These are phyloP conservation scores for Penicillium turbatum DNA, from an alignment of 495 filamentous ascomycete genomes.

Conservation along the genomic window DNA sequence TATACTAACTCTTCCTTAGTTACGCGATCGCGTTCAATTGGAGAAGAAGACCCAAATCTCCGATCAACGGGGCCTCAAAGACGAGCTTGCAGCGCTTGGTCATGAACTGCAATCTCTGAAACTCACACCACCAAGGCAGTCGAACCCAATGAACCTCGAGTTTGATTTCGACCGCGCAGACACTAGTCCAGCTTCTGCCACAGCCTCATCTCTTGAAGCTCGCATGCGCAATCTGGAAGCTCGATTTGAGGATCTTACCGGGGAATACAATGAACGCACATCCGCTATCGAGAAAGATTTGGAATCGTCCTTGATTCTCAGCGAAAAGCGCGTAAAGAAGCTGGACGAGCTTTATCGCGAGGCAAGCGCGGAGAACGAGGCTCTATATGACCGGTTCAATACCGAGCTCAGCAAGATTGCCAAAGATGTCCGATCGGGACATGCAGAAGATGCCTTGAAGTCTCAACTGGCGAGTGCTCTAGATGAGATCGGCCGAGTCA, in stretches of 20 bases:
- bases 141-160: conserved; percentile 11
- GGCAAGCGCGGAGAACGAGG: conserved; percentile 86
- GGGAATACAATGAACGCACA: conserved; percentile 57
- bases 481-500: conserved; percentile 65
- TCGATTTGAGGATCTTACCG: conserved; percentile 55
- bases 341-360: conserved; percentile 89
- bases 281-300: conserved; percentile 61
- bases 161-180: conserved; percentile 5
- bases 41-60: conserved; percentile 70
- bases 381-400: conserved; percentile 91
- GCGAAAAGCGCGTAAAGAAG: conserved; percentile 72
- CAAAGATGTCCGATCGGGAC: conserved; percentile 65
- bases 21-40: conserved; percentile 79
- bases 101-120: conserved; percentile 71
- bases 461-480: conserved; percentile 59
- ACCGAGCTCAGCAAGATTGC: conserved; percentile 80
- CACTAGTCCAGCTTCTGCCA: conserved; percentile 5
- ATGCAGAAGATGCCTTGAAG: conserved; percentile 69
- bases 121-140: conserved; percentile 27
- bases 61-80: conserved; percentile 63
- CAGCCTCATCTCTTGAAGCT: conserved; percentile 45
- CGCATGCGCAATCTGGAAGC: conserved; percentile 62
- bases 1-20: conserved; percentile 23
- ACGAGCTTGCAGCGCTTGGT: conserved; percentile 76
- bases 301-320: conserved; percentile 62